Base-by-base conservation (phyloP, 352 stramenopile genomes). In the Phytophthora fragariaefolia region DNA sequence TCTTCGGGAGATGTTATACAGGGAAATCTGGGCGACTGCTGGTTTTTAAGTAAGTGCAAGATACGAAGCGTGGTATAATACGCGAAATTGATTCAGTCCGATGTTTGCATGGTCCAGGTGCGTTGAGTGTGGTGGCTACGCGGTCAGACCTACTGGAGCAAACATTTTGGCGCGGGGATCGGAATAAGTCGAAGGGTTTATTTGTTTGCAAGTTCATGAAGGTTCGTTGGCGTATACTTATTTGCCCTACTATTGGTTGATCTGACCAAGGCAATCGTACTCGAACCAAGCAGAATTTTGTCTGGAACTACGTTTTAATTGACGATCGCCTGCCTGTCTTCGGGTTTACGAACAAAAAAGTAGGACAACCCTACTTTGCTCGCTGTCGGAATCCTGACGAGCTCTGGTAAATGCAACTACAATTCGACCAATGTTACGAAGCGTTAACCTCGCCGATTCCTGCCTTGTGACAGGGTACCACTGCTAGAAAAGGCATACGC, bases 161-260 rank as follows among this genome's bases (percentile, higher is more conserved):
- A 62, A 83, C 76, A 0, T 96, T 97, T 45, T 97, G 87, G 85
- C 67, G 71, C 58, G 73, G 72, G 2, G 82, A 94, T 46, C 76
- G 85, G 46, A 80, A 82, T 71, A 92, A 93, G 26, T 56, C 83
- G 7, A 95, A 85, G 48, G 92, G 90, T 2, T 45, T 97, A 2
- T 95, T 95, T 48, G 76, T 98, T n/a, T 97, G 90, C 67, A 83
- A 80, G 27, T 98, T 98, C 54, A 96, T 97, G 87, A 97, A 98
- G 78, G 85, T 93, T 69, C 10, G 54, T 52, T 1, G n/a, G 13
- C 13, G 17, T 38, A 5, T 38, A 43, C 18, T 9, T 34, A 26
- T 59, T 32, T 49, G 17, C 30, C n/a, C n/a, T n/a, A n/a, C n/a
- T n/a, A n/a, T n/a, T n/a, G n/a, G n/a, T n/a, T n/a, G n/a, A n/a